A percentile compares a stretch with the other conserved stretches of the same genome.
Conservation (phyloP, 306 rosid species). For the Medicago arabica region DNA sequence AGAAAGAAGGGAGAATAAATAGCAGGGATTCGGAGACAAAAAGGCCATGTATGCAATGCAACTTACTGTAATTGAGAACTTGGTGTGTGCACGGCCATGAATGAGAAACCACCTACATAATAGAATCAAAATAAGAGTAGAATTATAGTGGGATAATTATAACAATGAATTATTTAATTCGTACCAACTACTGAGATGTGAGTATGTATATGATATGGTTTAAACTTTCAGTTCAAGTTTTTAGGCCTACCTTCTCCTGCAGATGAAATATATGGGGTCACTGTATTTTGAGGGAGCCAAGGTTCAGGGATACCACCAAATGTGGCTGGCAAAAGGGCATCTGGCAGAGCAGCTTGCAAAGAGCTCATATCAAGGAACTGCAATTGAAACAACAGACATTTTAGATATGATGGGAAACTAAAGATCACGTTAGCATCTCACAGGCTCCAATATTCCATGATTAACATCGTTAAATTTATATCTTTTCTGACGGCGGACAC, state of each 20-base stretch:
- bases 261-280: constrained; percentile 58
- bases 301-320: constrained; percentile 66
- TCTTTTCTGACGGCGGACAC: neutral
- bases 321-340: constrained; percentile 61
- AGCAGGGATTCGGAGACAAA: neutral
- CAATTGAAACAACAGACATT: constrained; percentile 31
- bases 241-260: constrained; percentile 67
- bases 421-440: constrained; percentile 16
- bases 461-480: constrained; percentile 20
- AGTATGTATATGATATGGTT: constrained; percentile 4
- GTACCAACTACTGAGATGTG: constrained; percentile 12
- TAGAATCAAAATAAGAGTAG: constrained; percentile 38
- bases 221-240: constrained; percentile 30
- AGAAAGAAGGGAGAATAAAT: neutral
- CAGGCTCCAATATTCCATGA: constrained; percentile 11
- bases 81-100: constrained; percentile 64
- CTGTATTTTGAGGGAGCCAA: constrained; percentile 71
- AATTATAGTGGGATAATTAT: neutral
- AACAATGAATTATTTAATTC: neutral
- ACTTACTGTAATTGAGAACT: constrained; percentile 77
- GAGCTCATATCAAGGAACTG: constrained; percentile 85
- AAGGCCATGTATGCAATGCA: constrained; percentile 28
- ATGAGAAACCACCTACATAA: constrained; percentile 70
- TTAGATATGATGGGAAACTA: constrained; percentile 20
- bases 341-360: constrained; percentile 77